Base-by-base conservation (phyloP, 2,329 filamentous ascomycete species). In the Sclerotinia borealis region DNA sequence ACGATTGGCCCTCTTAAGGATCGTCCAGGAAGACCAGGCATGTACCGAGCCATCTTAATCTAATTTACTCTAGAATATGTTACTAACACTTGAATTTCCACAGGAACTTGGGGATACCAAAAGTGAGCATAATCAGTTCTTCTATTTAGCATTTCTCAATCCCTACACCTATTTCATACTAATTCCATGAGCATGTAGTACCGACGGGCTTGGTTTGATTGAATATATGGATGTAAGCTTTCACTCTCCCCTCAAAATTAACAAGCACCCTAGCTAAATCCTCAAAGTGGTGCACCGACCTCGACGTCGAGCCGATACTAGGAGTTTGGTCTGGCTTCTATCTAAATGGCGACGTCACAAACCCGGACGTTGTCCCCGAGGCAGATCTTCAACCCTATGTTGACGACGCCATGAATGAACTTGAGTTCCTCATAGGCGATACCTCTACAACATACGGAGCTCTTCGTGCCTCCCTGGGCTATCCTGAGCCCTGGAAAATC, bases 391-490 rank as follows among this genome's bases (percentile, higher is more conserved):
- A 76, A 34, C 76, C 76, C 2, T 82, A 78, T 59, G 73, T 84
- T 15, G 72, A 82, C 13, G 77, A 79, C 63, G 79, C 77, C 1
- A 68, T 83, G 43, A 75, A 83, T 65, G 80, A 83, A 67, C 74
- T 84, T 29, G 80, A 84, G 67, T 83, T 83, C 69, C 72, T 83
- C 25, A 75, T 78, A 48, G 81, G 81, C 0, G 72, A 77, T 50
- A 65, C 73, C 0, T 74, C 75, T n/a, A 81, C 79, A 0, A 72
- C 72, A 2, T 81, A 77, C 66, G 81, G 81, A 29, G 77, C 77
- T 11, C 70, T 77, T 8, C 78, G 82, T n/a, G 79, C 79, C 6
- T 74, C 77, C 2, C 74, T 81, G 13, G 82, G 82, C 1, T 78
- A 83, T 66, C 74, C 79, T 1, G 73, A 79, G 17, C 81, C 83